These are phyloP conservation scores for Spathaspora sp. DNA, from an alignment of 1,139 yeast species.

Conservation along the genomic window DNA sequence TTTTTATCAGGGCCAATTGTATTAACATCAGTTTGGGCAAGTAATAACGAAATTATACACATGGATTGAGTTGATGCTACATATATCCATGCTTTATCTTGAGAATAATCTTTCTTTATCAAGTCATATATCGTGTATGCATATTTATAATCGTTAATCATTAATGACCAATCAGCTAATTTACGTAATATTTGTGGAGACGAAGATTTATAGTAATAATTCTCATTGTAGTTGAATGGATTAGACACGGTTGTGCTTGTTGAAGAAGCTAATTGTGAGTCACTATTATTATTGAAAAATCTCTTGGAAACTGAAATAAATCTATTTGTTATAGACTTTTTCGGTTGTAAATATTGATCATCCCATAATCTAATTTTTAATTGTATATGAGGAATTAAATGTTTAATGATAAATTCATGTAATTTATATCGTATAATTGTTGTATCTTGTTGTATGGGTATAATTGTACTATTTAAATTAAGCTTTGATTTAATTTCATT, in stretches of 20 bases:
- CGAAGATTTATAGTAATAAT: slow-evolving; percentile 57
- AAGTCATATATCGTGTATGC: slow-evolving; percentile 85
- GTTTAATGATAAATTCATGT: slow-evolving; percentile 55
- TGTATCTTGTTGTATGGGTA: slow-evolving; percentile 27
- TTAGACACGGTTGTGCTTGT: slow-evolving; percentile 3
- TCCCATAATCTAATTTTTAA: slow-evolving; percentile 73
- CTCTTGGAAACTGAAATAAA: slow-evolving; percentile 68
- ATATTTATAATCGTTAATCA: slow-evolving; percentile 82
- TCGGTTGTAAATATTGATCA: slow-evolving; percentile 67
- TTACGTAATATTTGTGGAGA: slow-evolving; percentile 78
- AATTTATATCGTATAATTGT: slow-evolving; percentile 44
- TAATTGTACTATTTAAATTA: slow-evolving; percentile 26
- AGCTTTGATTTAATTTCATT: slow-evolving; percentile 25
- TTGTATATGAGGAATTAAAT: slow-evolving; percentile 78
- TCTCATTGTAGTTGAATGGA: slow-evolving; percentile 42
- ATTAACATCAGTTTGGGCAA: slow-evolving; percentile 55
- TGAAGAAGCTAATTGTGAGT: slow-evolving; percentile 10
- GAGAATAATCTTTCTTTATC: slow-evolving; percentile 72
- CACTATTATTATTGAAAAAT: slow-evolving; percentile 41
- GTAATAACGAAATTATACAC: slow-evolving; percentile 71
- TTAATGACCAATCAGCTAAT: slow-evolving; percentile 89
- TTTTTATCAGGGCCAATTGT: slow-evolving; percentile 33
- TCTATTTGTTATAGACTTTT: slow-evolving; percentile 71
- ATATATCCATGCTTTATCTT: slow-evolving; percentile 80
- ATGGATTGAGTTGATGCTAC: slow-evolving; percentile 87